Base-by-base conservation (phyloP, 495 filamentous ascomycete species). In the Aspergillus taichungensis region DNA sequence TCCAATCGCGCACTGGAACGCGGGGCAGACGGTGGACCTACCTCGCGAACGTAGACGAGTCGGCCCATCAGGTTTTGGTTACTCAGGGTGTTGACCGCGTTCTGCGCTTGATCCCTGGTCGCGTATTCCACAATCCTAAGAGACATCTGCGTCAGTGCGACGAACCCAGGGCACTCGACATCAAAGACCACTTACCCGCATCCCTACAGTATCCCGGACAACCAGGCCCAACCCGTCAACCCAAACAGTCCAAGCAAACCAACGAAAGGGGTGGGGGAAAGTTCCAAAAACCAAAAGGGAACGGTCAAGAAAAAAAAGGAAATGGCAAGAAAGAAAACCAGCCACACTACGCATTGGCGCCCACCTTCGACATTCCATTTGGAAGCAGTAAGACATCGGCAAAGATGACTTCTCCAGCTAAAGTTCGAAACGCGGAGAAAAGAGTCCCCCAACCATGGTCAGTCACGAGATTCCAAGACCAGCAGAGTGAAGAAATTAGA, bases 321-420 rank as follows among this genome's bases (percentile, higher is more conserved):
- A 80, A 73, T 53, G 42, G 57, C 47, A 37, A 54, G 49, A 57
- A 62, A 66, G 59, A 59, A 53, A 82, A 78, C 82, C 84, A 88
- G 80, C 80, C 86, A 82, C 79, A 80, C 79, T 82, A 89, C 79
- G 82, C 79, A 79, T 88, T 87, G 82, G 80, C 82, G 87, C 88
- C 88, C 88, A 96, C 92, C 94, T 98, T 98, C 87, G 91, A 96
- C 92, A 98, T 98, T 88, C 92, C 92, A 82, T 98, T 98, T 64
- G 94, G 94, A 88, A 98, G 89, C 69, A 95, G 79, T 69, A 98
- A 84, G 62, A 98, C 91, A 79, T 98, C 92, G 80, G 92, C 92
- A 73, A 94, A 98, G 74, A 97, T 82, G 72, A 97, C 94, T 66
- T 97, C 92, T 79, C 92, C 92, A 76, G 92, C 92, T 98, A 67